Evolutionary conservation across 1,284 basidiomycete species (phyloP).

Genomic region (Apiotrichum domesticum): DNA sequence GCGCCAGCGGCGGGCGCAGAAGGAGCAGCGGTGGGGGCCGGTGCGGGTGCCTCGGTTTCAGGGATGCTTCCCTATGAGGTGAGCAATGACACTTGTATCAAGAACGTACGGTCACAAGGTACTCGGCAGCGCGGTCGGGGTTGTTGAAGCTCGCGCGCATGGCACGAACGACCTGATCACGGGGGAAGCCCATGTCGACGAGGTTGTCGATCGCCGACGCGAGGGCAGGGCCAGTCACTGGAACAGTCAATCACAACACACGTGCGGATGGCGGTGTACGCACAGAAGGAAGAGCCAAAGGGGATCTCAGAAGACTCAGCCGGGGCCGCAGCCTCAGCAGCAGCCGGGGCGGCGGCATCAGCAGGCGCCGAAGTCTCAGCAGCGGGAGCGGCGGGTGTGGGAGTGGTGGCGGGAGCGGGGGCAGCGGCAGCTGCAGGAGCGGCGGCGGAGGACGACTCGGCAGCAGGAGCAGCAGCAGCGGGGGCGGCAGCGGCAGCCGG

Average conservation of each 20-base stretch:
- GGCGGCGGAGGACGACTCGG: neutral
- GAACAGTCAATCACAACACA: neutral
- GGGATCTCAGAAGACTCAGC: constrained; percentile 20
- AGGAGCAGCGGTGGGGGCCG: neutral
- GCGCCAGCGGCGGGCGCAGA: constrained; percentile 12
- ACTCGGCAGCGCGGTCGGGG: constrained; percentile 95
- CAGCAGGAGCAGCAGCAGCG: constrained; percentile 32
- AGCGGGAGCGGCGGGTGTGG: constrained; percentile 8
- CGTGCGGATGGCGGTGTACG: constrained; percentile 12
- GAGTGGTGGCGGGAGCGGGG: constrained; percentile 30
- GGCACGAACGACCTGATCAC: constrained; percentile 77
- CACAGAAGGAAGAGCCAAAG: constrained; percentile 37
- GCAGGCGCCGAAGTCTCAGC: too few species aligned
- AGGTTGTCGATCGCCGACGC: constrained; percentile 73
- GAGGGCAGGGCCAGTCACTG: constrained; percentile 65
- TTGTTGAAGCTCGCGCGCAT: constrained; percentile 96
- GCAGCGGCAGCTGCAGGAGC: constrained; percentile 17
- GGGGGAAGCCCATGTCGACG: constrained; percentile 90
- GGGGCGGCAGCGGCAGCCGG: constrained; percentile 15
- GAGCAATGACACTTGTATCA: neutral
- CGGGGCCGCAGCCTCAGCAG: constrained; percentile 31
- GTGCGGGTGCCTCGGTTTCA: constrained; percentile 21
- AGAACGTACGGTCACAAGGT: constrained; percentile 76
- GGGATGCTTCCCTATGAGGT: constrained; percentile 39
- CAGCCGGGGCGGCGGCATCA: constrained; percentile 12